Evolutionary conservation across 768 basidiomycete species (phyloP).

Genomic region (Paxillus involutus): DNA sequence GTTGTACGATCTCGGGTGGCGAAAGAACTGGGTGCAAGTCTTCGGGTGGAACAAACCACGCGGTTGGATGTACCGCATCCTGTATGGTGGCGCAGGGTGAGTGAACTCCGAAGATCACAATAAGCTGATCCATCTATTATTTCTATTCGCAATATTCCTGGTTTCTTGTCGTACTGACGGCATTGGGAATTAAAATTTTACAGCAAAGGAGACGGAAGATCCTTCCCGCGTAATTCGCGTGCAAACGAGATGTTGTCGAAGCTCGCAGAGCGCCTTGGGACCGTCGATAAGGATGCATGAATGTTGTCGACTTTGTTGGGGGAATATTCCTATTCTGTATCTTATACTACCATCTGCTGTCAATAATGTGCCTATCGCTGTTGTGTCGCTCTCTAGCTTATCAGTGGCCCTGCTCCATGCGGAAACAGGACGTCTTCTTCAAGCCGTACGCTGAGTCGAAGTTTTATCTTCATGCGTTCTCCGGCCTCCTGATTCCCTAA

Average conservation of each 20-base stretch:
- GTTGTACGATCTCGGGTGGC: conserved; percentile 75
- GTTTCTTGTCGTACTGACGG: background rate
- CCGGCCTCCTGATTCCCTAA: background rate
- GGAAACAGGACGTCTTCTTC: too few species aligned
- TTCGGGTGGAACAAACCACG: conserved; percentile 56
- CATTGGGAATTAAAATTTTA: background rate
- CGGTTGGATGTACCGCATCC: conserved; percentile 53
- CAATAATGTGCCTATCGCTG: too few species aligned
- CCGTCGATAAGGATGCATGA: conserved; percentile 50
- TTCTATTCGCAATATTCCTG: background rate
- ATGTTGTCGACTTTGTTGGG: background rate
- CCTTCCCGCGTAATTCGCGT: conserved; percentile 66
- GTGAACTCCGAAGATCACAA: conserved; percentile 20
- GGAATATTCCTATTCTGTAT: too few species aligned
- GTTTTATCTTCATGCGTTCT: background rate
- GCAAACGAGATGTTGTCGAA: conserved; percentile 66
- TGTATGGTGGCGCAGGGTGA: conserved; percentile 67
- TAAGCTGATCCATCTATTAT: background rate
- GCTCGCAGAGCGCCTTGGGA: conserved; percentile 61
- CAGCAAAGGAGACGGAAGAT: conserved; percentile 66
- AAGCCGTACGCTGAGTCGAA: background rate
- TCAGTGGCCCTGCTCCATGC: too few species aligned
- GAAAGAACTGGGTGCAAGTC: conserved; percentile 66
- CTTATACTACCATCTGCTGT: too few species aligned
- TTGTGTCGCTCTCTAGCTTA: too few species aligned